Evolutionary conservation across 164 flowering plant genomes (phyloP), one percentile per base, ranked within the genome.

Genomic region (Tetracentron sinense): DNA sequence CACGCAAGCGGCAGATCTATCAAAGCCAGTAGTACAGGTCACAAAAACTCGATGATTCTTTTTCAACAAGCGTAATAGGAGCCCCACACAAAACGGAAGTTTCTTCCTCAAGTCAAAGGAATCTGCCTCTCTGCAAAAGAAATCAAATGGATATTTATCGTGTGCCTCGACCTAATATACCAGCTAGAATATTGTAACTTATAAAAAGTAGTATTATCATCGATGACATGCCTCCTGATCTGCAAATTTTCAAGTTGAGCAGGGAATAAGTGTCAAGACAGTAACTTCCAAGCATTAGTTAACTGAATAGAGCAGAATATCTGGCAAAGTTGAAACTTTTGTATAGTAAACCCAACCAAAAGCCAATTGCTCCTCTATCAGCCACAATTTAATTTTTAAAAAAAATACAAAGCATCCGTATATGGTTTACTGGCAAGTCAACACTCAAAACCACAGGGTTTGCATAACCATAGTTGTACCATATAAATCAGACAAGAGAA

Each of bases 21-120:
- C 96, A 73, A 93, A 81, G 42, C 98, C 97, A 58, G 88, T 82
- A 0, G 98, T 93, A 75, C 98, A 93, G 53, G 98, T 93, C 29
- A 89, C 83, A 77, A 72, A 93, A 61, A 93, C 88, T 38, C 92
- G 84, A 74, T 83, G 85, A 61, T 80, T 85, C 81, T 88, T 90
- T 67, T 83, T 93, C 65, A 93, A 77, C 69, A 90, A 71, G 23
- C 97, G 90, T 58, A 88, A 64, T 21, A 93, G 74, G 23, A 93
- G 90, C 61, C 98, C 98, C 62, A 86, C 92, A 67, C 78, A 82
- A 64, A 90, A 90, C 33, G 98, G 98, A 61, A 93, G 80, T 71
- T 93, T 93, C 81, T 86, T 93, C 78, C 98, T 82, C 81, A 79
- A 65, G 65, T 90, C 98, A 85, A 74, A 88, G 44, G 98, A 89